Conservation (phyloP, 805 yeast genomes). For the Saccharomycopsis lassenensis region DNA sequence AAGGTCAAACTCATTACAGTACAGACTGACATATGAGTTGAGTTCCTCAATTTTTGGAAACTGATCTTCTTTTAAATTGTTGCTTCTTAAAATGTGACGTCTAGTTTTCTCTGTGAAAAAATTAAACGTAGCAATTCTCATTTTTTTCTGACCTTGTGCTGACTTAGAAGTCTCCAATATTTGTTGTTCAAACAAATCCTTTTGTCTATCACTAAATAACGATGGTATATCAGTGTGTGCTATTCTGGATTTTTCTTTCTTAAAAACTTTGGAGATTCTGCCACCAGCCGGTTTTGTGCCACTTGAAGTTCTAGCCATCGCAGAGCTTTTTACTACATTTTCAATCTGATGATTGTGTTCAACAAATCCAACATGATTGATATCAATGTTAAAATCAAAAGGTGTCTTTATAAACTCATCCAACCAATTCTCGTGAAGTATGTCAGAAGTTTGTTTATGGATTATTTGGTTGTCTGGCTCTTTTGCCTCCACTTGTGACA, state of each 20-base stretch:
- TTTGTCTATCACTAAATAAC: conserved; percentile 54
- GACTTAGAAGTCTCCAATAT: conserved; percentile 7
- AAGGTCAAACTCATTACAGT: conserved; percentile 65
- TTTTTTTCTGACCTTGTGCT: too few relatives aligned
- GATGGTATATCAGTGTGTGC: conserved; percentile 38
- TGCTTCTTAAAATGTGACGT: conserved; percentile 37
- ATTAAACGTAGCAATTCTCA: too few relatives aligned
- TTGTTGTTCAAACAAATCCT: conserved; percentile 48
- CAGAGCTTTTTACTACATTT: not conserved
- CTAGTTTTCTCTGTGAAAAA: conserved; percentile 2
- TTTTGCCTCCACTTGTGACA: conserved; percentile 34
- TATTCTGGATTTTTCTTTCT: conserved; percentile 4
- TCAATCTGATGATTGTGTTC: conserved; percentile 1
- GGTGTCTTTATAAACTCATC: conserved; percentile 62
- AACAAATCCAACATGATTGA: conserved; percentile 48
- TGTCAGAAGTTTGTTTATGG: too few relatives aligned
- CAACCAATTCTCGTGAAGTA: conserved; percentile 46
- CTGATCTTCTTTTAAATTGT: conserved; percentile 44
- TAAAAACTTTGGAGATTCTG: conserved; percentile 2
- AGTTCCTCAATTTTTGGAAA: conserved; percentile 71
- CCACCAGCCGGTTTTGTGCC: conserved; percentile 1
- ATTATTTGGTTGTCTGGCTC: conserved; percentile 22
- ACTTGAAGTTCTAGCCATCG: not conserved
- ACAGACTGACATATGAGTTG: conserved; percentile 65
- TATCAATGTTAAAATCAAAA: conserved; percentile 43